A percentile compares a stretch with the other conserved stretches of the same genome.
These are phyloP conservation scores for Seiridium unicorne DNA, from an alignment of 2,329 filamentous ascomycete species.

Conservation along the genomic window DNA sequence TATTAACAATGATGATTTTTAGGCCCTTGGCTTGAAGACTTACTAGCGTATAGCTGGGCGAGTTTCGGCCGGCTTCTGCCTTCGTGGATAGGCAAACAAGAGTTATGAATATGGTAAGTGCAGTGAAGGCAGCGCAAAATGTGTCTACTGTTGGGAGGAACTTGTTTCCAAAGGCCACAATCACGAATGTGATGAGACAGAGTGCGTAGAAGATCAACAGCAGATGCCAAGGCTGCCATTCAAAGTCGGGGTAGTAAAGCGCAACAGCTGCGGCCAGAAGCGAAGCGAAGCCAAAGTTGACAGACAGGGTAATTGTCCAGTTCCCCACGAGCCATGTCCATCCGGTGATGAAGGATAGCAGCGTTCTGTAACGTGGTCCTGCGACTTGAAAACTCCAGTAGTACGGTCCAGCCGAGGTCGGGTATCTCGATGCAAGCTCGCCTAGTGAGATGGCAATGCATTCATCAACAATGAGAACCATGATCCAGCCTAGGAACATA, in stretches of 20 bases:
- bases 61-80: slow-evolving; percentile 52
- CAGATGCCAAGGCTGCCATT: slow-evolving; percentile 53
- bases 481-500: slow-evolving; percentile 57
- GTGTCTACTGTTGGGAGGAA: slow-evolving; percentile 59
- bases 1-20: background rate
- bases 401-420: slow-evolving; percentile 50
- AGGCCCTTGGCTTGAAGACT: background rate
- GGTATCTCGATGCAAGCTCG: slow-evolving; percentile 50
- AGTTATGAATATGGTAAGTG: slow-evolving; percentile 54
- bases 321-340: slow-evolving; percentile 53
- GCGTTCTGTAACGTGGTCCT: slow-evolving; percentile 35
- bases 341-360: slow-evolving; percentile 50
- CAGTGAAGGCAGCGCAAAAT: slow-evolving; percentile 54
- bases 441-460: slow-evolving; percentile 49
- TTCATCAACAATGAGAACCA: slow-evolving; percentile 51
- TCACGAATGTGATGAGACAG: slow-evolving; percentile 50
- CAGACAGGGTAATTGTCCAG: slow-evolving; percentile 50
- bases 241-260: slow-evolving; percentile 54
- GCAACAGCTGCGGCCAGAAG: slow-evolving; percentile 49
- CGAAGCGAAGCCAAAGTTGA: slow-evolving; percentile 55
- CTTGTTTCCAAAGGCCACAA: slow-evolving; percentile 56
- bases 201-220: slow-evolving; percentile 62
- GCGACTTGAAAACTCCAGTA: slow-evolving; percentile 54
- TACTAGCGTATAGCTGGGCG: slow-evolving; percentile 45
- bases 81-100: slow-evolving; percentile 54